phyloP scores from a whole-genome alignment of 768 basidiomycete genomes.

The Agaricus subrufescens region DNA sequence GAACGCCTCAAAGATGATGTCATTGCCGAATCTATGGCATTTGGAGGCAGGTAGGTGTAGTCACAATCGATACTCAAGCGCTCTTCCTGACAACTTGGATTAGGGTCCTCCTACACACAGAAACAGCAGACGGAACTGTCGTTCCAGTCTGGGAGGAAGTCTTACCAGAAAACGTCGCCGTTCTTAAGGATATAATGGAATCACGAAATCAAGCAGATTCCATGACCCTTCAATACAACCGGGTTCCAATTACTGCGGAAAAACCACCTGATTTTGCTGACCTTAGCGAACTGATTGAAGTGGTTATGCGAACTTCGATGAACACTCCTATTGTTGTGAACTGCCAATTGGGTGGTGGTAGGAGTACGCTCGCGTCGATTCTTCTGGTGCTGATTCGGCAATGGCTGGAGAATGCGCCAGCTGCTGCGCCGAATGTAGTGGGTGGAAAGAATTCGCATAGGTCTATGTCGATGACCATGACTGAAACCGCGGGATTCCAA shows the following conservation, averaged over 20 bases:
- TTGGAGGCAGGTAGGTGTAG: constrained; percentile 68
- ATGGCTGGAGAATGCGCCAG: constrained; percentile 60
- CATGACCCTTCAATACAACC: constrained; percentile 70
- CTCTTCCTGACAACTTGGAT: neutral
- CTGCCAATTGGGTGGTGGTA: constrained; percentile 90
- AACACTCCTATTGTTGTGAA: constrained; percentile 87
- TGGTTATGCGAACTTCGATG: constrained; percentile 65
- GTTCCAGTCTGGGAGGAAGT: constrained; percentile 96
- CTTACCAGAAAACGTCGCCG: constrained; percentile 61
- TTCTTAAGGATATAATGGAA: constrained; percentile 87
- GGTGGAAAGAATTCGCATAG: constrained; percentile 27
- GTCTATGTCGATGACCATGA: constrained; percentile 41
- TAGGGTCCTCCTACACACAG: constrained; percentile 86
- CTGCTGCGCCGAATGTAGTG: constrained; percentile 23
- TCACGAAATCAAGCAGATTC: constrained; percentile 39
- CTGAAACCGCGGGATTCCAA: constrained; percentile 12
- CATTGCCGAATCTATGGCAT: constrained; percentile 71
- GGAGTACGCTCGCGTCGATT: constrained; percentile 88
- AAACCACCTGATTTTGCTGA: constrained; percentile 72
- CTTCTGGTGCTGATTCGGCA: constrained; percentile 78
- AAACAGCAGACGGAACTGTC: constrained; percentile 81
- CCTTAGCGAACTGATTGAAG: constrained; percentile 71
- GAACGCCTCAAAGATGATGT: constrained; percentile 89
- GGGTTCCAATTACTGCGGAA: constrained; percentile 93
- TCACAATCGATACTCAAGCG: neutral